Evolutionary conservation across 1,139 yeast species (phyloP), one percentile per base, ranked within the genome.

Genomic region (Sugiyamaella xylanicola): DNA sequence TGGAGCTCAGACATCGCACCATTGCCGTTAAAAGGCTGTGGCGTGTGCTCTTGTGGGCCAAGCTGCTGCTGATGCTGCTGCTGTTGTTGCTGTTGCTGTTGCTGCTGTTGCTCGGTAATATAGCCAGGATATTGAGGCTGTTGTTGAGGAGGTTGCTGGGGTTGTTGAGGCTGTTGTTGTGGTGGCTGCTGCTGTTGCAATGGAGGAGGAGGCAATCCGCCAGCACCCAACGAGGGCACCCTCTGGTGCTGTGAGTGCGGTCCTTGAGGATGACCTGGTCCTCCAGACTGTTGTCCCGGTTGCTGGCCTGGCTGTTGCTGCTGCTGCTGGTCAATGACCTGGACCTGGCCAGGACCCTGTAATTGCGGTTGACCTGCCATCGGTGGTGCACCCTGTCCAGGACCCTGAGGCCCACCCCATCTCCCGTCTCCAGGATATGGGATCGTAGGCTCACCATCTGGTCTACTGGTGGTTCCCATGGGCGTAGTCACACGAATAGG

Each of bases 401-500:
- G 62, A 39, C 21, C 54, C 32, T 42, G 61, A 21, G 57, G 45
- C 1, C 48, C 54, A 4, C 48, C 54, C 51, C 53, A 56, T 19
- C 53, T 47, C 29, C 42, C 48, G 45, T 47, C 45, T 29, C 49
- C 42, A 8, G 43, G 50, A 46, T 50, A 54, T 9, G 54, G 50
- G 39, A 45, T 20, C 25, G 43, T 48, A 17, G 55, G 57, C 61
- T 68, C 74, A 29, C 81, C 76, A 59, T 80, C 84, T 7, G 87
- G 85, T 63, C 87, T 76, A 5, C 85, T 82, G 4, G 95, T 85
- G 9, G 95, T 86, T 1, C 98, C 98, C 71, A 89, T 82, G 1
- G 99, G 99, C 0, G 99, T 93, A 1, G 97, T 91, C 11, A 93
- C 99, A 59, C 92, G 81, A 61, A 95, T 91, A 13, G 97, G 96